These are phyloP conservation scores for Inga leiocalycina DNA, from an alignment of 306 rosid genomes.

Conservation along the genomic window DNA sequence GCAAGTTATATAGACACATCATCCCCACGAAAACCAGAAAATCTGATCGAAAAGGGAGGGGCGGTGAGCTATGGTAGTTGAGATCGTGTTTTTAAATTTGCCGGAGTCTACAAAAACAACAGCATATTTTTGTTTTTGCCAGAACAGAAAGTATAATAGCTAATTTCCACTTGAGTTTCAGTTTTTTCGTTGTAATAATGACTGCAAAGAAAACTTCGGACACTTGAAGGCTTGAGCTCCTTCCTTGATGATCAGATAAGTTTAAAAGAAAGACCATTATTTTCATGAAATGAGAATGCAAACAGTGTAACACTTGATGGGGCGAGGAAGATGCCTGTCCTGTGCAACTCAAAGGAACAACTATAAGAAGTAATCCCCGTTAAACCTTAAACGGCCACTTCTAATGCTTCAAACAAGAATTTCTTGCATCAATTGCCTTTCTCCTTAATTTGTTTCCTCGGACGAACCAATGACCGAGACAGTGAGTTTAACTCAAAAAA, in stretches of 20 bases:
- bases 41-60: too few relatives aligned
- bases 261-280: conserved; percentile 10
- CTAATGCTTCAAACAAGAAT: conserved; percentile 28
- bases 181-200: neutral
- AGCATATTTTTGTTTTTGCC: neutral
- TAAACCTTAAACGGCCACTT: conserved; percentile 35
- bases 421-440: conserved; percentile 34
- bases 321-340: conserved; percentile 20
- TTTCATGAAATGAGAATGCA: conserved; percentile 6
- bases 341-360: conserved; percentile 14
- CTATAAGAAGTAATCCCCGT: conserved; percentile 22
- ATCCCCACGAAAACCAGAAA: neutral
- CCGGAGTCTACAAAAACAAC: neutral
- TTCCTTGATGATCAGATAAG: neutral
- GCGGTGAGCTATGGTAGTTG: neutral
- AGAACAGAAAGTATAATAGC: neutral
- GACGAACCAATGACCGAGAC: conserved; percentile 18
- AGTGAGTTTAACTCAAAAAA: conserved; percentile 31
- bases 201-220: neutral
- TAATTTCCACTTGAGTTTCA: neutral
- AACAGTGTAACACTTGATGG: neutral
- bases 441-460: conserved; percentile 31
- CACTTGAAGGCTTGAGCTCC: neutral
- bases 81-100: neutral
- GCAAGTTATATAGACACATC: neutral